Percentiles rank a stretch among this genome's conserved stretches.
Conservation (phyloP, 495 filamentous ascomycete genomes). For the Xylaria acuta region DNA sequence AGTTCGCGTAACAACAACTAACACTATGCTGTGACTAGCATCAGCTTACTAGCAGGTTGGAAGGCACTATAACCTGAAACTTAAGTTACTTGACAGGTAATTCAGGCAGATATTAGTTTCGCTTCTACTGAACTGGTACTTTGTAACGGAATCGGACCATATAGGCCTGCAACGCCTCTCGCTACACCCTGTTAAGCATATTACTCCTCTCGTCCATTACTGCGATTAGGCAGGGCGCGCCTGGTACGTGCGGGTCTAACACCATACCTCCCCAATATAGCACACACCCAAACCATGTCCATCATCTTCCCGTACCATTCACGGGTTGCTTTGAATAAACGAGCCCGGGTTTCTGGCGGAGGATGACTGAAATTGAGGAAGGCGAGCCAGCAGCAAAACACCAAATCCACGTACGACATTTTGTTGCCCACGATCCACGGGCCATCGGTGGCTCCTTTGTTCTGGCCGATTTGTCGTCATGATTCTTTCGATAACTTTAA, state of each 20-base stretch:
- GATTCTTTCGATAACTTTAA: not conserved
- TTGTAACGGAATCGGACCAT: no score
- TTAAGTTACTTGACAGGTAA: not conserved
- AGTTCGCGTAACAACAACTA: no score
- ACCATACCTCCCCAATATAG: not conserved
- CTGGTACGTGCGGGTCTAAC: not conserved
- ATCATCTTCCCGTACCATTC: not conserved
- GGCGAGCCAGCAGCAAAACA: not conserved
- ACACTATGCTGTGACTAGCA: no score
- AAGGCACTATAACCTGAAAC: not conserved
- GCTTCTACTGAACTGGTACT: not conserved
- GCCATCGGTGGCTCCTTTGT: not conserved
- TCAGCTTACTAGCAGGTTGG: not conserved
- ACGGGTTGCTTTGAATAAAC: not conserved
- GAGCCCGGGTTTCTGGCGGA: fast-evolving
- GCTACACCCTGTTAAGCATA: not conserved
- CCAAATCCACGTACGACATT: not conserved
- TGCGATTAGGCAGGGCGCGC: no score
- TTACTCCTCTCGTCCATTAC: not conserved
- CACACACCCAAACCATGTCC: not conserved
- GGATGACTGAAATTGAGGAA: not conserved
- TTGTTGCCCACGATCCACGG: not conserved
- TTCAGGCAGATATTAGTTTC: not conserved
- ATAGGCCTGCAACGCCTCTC: not conserved
- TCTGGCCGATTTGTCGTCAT: not conserved